These are phyloP conservation scores for Colletotrichum acutatum DNA, from an alignment of 2,329 filamentous ascomycete species.

Conservation along the genomic window DNA sequence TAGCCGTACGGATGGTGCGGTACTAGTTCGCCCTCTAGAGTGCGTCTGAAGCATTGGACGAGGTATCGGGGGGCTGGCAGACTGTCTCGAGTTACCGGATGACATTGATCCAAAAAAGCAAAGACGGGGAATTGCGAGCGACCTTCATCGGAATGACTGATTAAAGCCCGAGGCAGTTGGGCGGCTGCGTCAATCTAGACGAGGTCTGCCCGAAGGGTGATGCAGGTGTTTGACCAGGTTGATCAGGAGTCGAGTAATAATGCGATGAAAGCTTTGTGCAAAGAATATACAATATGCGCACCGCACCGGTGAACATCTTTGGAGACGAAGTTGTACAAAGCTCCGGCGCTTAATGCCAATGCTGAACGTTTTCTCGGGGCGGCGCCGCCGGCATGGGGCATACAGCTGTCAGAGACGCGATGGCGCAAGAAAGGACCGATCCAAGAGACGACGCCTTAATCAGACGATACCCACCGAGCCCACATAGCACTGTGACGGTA, in stretches of 20 bases:
- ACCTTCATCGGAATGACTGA: not conserved
- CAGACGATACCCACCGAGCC: constrained; percentile 32
- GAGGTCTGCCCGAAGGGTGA: not conserved
- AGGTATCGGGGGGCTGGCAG: not conserved
- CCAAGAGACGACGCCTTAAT: constrained; percentile 20
- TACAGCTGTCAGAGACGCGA: constrained; percentile 17
- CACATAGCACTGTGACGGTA: constrained; percentile 22
- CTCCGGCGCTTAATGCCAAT: not conserved
- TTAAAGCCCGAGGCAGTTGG: not conserved
- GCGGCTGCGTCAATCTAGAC: not conserved
- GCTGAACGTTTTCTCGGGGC: constrained; percentile 2
- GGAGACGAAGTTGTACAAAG: constrained; percentile 9
- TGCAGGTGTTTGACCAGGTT: not conserved
- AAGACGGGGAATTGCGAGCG: not conserved
- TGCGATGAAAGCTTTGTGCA: constrained; percentile 11
- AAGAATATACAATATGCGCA: not conserved
- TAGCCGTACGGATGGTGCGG: not conserved
- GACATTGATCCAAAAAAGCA: constrained; percentile 10
- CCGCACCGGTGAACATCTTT: not conserved
- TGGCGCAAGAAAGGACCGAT: constrained; percentile 30
- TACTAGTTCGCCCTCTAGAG: not conserved
- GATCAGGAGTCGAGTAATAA: not conserved
- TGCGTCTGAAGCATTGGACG: constrained; percentile 10
- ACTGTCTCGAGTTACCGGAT: constrained; percentile 7
- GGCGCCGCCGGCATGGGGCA: constrained; percentile 4